Evolutionary conservation across 139 green algal species (phyloP), one percentile per base, ranked within the genome.

Genomic region (Trebouxia sp.): DNA sequence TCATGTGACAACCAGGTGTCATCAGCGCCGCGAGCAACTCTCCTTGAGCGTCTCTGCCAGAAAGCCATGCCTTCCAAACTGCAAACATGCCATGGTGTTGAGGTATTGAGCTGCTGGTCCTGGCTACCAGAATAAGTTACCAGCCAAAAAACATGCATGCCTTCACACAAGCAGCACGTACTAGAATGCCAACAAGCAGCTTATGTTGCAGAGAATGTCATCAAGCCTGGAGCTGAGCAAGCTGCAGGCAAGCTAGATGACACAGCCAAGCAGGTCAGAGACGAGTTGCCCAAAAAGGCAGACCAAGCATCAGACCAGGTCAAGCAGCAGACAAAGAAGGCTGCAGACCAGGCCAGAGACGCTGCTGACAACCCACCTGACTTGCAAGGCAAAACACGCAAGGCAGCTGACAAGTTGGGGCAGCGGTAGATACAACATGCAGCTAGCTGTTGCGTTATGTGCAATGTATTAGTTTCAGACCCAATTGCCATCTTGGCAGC

Each of bases 211-310:
- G 69, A 77, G 22, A 55, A 77, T 56, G 69, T 77, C 6, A 53
- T 77, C 41, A 77, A 77, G 69, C 69, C 69, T 51, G 69, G 69
- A 55, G 69, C 69, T 10, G n/a, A 77, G 41, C 69, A 77, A 38
- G 69, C 69, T 24, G 69, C 69, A 56, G 69, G 32, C 38, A 51
- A 77, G 69, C 69, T 77, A 0, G 42, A 77, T 35, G 41, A 77
- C 41, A 53, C 41, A 53, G 69, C 69, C 26, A 30, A 51, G 38
- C 69, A 77, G 39, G 43, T 53, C n/a, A 51, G 41, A 11, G 69
- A 77, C 24, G 26, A 77, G 24, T 28, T 77, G 69, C 69, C 69
- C 5, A 53, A 53, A 41, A 53, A 51, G n/a, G 69, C 69, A 28
- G 69, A 77, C 26, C n/a, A 77, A 26, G 69, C 69, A 20, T 55